Conservation (phyloP, 2,329 filamentous ascomycete species). For the Ophiostoma quercus region DNA sequence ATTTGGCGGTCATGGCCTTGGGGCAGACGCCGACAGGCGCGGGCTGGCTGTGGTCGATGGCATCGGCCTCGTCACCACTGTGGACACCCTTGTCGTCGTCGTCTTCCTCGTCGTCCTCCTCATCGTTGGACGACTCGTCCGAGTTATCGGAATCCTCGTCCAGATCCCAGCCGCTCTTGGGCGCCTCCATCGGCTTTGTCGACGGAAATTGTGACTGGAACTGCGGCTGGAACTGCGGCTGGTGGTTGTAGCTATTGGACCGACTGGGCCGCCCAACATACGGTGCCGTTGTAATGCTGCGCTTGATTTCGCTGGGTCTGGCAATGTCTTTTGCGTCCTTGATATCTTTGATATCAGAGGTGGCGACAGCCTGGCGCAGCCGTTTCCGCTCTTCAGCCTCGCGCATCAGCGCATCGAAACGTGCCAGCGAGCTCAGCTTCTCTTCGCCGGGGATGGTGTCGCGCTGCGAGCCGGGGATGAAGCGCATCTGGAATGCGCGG, state of each 20-base stretch:
- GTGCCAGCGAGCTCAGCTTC: slow-evolving; percentile 58
- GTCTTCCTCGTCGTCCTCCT: slow-evolving; percentile 14
- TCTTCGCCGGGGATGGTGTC: slow-evolving; percentile 51
- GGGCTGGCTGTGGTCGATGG: slow-evolving; percentile 8
- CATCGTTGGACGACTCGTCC: slow-evolving; percentile 19
- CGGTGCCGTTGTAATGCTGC: slow-evolving; percentile 26
- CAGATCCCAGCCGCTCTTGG: slow-evolving; percentile 49
- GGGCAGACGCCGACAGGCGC: slow-evolving; percentile 12
- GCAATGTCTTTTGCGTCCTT: not conserved
- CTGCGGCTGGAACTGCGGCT: slow-evolving; percentile 10
- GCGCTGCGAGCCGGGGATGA: slow-evolving; percentile 55
- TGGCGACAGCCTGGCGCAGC: slow-evolving; percentile 39
- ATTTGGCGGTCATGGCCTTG: slow-evolving; percentile 15
- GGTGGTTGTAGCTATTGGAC: slow-evolving; percentile 8
- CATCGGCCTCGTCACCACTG: slow-evolving; percentile 25
- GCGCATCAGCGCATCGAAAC: slow-evolving; percentile 61
- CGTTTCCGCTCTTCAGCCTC: slow-evolving; percentile 48
- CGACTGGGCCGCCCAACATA: slow-evolving; percentile 26
- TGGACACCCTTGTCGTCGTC: slow-evolving; percentile 21
- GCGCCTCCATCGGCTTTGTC: slow-evolving; percentile 25
- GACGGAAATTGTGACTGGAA: not conserved
- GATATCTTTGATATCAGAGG: slow-evolving; percentile 19
- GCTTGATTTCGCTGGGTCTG: slow-evolving; percentile 22
- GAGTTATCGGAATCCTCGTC: slow-evolving; percentile 37
- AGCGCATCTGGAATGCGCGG: slow-evolving; percentile 58